These are phyloP conservation scores for Exophiala sideris DNA, from an alignment of 2,329 filamentous ascomycete genomes.

Conservation along the genomic window DNA sequence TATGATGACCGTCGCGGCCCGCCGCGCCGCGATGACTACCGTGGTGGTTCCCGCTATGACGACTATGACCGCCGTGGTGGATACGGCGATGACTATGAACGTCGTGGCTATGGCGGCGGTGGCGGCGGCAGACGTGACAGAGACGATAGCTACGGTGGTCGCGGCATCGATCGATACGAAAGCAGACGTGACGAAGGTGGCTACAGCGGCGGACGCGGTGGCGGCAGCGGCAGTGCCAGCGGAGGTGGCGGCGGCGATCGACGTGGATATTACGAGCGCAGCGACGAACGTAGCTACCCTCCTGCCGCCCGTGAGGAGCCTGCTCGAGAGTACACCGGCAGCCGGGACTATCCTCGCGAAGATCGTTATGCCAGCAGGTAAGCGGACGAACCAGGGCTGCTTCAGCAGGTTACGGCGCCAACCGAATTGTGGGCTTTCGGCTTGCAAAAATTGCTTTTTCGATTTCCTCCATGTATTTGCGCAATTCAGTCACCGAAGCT, in stretches of 20 bases:
- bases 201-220: slow-evolving; percentile 43
- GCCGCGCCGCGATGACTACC: slow-evolving; percentile 48
- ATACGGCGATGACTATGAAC: slow-evolving; percentile 41
- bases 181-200: slow-evolving; percentile 50
- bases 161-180: slow-evolving; percentile 39
- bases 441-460: slow-evolving; percentile 10
- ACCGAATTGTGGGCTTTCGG: slow-evolving; percentile 8
- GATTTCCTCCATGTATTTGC: slow-evolving; percentile 25
- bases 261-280: slow-evolving; percentile 33
- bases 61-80: slow-evolving; percentile 43
- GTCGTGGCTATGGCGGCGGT: slow-evolving; percentile 44
- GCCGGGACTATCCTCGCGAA: slow-evolving; percentile 28
- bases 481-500: slow-evolving; percentile 13
- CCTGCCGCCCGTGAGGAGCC: slow-evolving; percentile 25
- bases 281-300: slow-evolving; percentile 20
- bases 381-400: slow-evolving; percentile 2
- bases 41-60: slow-evolving; percentile 39
- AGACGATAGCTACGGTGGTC: slow-evolving; percentile 40
- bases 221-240: slow-evolving; percentile 40
- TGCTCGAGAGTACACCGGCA: slow-evolving; percentile 27
- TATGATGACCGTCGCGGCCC: slow-evolving; percentile 51
- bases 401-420: slow-evolving; percentile 1
- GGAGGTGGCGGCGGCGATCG: slow-evolving; percentile 45
- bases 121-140: slow-evolving; percentile 42
- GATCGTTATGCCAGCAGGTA: slow-evolving; percentile 29